A percentile compares a stretch with the other conserved stretches of the same genome.
phyloP scores from a whole-genome alignment of 2,329 filamentous ascomycete species.

The Penicillium sp. region DNA sequence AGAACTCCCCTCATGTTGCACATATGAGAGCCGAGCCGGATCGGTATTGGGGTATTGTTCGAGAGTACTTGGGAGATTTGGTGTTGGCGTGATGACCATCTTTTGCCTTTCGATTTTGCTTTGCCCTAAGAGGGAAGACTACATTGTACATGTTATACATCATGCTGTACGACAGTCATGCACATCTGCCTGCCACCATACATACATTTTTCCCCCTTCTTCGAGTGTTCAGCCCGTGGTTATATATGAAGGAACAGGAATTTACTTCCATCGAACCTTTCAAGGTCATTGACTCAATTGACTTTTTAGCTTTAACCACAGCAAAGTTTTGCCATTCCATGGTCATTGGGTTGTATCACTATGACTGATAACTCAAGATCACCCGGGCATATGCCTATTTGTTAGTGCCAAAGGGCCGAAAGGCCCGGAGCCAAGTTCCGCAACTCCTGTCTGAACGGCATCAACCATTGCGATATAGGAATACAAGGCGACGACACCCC shows the following conservation, averaged over 20 bases:
- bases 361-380: slow-evolving; percentile 7
- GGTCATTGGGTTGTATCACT: slow-evolving; percentile 13
- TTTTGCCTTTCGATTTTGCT: background rate
- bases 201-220: background rate
- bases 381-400: background rate
- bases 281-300: background rate
- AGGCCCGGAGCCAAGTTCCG: slow-evolving; percentile 17
- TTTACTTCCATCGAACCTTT: background rate
- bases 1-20: slow-evolving; percentile 37
- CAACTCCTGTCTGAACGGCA: background rate
- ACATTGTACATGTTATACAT: too few relatives aligned
- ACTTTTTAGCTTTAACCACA: background rate
- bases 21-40: slow-evolving; percentile 39
- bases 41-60: slow-evolving; percentile 40
- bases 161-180: background rate
- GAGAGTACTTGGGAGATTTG: slow-evolving; percentile 17
- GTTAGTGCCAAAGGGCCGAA: background rate
- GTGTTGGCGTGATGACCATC: background rate
- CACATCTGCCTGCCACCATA: background rate
- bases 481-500: slow-evolving; percentile 18
- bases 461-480: background rate
- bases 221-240: background rate
- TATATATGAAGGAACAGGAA: background rate
- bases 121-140: background rate
- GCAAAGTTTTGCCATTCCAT: slow-evolving; percentile 5